Conservation (phyloP, 495 filamentous ascomycete species). For the Annulohypoxylon maeteangense region DNA sequence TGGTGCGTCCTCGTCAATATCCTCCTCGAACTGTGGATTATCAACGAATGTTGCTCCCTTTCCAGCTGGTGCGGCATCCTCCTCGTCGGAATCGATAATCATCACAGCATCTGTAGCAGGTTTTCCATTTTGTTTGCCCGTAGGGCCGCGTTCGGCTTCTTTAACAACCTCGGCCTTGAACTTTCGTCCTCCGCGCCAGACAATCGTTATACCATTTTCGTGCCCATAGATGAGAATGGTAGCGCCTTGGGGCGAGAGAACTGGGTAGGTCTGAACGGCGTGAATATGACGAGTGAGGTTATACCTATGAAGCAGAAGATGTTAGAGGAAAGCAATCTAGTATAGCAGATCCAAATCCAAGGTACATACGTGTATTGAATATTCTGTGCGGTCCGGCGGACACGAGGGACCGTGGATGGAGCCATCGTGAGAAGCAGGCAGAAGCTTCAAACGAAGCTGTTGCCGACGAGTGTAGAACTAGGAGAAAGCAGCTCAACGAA, state of each 20-base stretch:
- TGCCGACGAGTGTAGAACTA: neutral
- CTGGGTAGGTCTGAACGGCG: slow-evolving; percentile 77
- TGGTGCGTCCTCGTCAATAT: slow-evolving; percentile 52
- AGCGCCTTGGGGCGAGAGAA: slow-evolving; percentile 83
- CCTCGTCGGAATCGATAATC: slow-evolving; percentile 84
- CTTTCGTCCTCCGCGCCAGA: slow-evolving; percentile 82
- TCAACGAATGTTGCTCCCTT: slow-evolving; percentile 50
- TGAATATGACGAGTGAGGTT: slow-evolving; percentile 78
- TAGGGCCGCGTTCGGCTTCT: slow-evolving; percentile 46
- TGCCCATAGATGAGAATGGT: slow-evolving; percentile 85
- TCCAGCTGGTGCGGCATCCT: slow-evolving; percentile 50
- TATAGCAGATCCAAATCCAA: neutral
- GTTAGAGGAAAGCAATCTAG: slow-evolving; percentile 17
- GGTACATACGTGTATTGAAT: slow-evolving; percentile 49
- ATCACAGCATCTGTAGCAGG: slow-evolving; percentile 70
- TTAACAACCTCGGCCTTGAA: slow-evolving; percentile 61
- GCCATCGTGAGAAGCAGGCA: slow-evolving; percentile 22
- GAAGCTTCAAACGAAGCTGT: slow-evolving; percentile 27
- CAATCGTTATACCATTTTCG: slow-evolving; percentile 76
- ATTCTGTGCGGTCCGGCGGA: slow-evolving; percentile 52
- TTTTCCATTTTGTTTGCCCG: slow-evolving; percentile 56
- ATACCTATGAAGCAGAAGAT: slow-evolving; percentile 65
- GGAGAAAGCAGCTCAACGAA: neutral
- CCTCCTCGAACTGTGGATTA: slow-evolving; percentile 62
- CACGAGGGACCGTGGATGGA: slow-evolving; percentile 41